Evolutionary conservation across 1,139 yeast genomes (phyloP).

Genomic region (Pneumocystis canis): DNA sequence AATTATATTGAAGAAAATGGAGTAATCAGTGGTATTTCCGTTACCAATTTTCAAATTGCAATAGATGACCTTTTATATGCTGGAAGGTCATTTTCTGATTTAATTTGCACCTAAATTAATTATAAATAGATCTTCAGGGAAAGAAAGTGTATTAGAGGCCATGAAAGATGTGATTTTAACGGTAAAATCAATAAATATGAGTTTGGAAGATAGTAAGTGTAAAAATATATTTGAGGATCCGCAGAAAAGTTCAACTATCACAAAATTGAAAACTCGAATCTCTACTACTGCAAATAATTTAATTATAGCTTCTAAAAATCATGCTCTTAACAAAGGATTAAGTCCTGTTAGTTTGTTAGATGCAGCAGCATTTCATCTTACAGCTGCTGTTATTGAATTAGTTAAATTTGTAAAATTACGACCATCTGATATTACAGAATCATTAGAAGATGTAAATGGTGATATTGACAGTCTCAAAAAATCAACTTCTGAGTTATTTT

Average conservation of each 20-base stretch:
- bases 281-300: conserved; percentile 64
- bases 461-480: not conserved
- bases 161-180: conserved; percentile 26
- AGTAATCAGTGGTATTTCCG: conserved; percentile 18
- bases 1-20: conserved; percentile 17
- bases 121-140: conserved; percentile 8
- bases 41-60: conserved; percentile 22
- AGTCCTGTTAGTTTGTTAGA: conserved; percentile 63
- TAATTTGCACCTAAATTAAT: not conserved
- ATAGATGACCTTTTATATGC: conserved; percentile 23
- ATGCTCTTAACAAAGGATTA: conserved; percentile 44
- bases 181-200: conserved; percentile 25
- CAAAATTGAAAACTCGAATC: conserved; percentile 18
- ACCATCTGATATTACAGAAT: not conserved
- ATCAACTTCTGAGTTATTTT: not conserved
- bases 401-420: conserved; percentile 40
- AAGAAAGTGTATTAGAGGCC: conserved; percentile 19
- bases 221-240: not conserved
- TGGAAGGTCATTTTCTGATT: conserved; percentile 17
- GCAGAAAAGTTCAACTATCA: conserved; percentile 1
- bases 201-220: conserved; percentile 28
- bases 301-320: conserved; percentile 67
- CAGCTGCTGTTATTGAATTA: conserved; percentile 60
- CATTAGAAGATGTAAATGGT: not conserved
- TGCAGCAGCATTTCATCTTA: conserved; percentile 63